Percentiles rank a stretch among this genome's conserved stretches.
Evolutionary conservation across 73 alveolate species (phyloP).

Genomic region (Diophrys appendiculata): DNA sequence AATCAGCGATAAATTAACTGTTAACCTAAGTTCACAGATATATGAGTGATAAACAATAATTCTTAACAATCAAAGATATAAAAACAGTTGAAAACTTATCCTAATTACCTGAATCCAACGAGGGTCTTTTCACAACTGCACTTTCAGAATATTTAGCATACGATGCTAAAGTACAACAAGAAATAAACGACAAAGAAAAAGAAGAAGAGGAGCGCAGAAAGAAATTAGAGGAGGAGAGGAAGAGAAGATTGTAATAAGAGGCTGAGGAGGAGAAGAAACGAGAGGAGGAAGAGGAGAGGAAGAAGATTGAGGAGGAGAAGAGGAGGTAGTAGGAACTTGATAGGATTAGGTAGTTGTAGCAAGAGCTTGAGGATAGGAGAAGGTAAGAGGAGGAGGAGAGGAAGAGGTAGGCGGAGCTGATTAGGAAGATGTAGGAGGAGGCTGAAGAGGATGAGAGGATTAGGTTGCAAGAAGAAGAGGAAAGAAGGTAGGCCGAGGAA

Average conservation of each 20-base stretch:
- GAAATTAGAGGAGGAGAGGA: not conserved
- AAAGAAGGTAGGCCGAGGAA: slow-evolving; percentile 24
- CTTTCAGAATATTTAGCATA: not conserved
- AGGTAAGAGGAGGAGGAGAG: slow-evolving; percentile 35
- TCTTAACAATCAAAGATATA: not conserved
- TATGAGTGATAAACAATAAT: not conserved
- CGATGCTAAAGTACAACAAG: not conserved
- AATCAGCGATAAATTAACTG: not conserved
- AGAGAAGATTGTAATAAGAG: too few relatives aligned
- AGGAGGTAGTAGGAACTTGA: not conserved
- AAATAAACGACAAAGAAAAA: slow-evolving; percentile 5
- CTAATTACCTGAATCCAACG: not conserved
- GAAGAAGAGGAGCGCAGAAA: slow-evolving; percentile 19
- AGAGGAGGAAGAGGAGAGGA: slow-evolving; percentile 11
- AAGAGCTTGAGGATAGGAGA: slow-evolving; percentile 16
- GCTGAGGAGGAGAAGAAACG: not conserved
- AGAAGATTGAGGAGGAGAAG: not conserved
- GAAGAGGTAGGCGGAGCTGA: slow-evolving; percentile 15
- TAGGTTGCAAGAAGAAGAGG: slow-evolving; percentile 1
- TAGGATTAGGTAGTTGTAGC: slow-evolving; percentile 10
- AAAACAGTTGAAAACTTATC: not conserved
- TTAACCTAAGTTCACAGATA: not conserved
- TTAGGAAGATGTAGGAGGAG: slow-evolving; percentile 28
- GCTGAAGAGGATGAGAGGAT: slow-evolving; percentile 18
- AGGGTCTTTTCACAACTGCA: not conserved